Conservation (phyloP, 2,329 filamentous ascomycete genomes). For the Coniella vitis region DNA sequence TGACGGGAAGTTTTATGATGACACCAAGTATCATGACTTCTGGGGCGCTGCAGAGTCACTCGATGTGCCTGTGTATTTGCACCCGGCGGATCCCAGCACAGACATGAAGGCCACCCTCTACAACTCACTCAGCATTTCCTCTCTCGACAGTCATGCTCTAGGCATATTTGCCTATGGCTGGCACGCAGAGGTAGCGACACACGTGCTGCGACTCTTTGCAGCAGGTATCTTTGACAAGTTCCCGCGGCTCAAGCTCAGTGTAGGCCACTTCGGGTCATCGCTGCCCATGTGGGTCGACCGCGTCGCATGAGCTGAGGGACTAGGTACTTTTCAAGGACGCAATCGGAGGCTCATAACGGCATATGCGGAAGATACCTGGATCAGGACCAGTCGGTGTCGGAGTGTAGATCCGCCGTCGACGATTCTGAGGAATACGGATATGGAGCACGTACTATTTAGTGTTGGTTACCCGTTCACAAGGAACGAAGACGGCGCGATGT, state of each 20-base stretch:
- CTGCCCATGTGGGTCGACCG: neutral
- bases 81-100: conserved; percentile 30
- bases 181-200: neutral
- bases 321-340: neutral
- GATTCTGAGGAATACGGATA: neutral
- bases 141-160: neutral
- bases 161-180: neutral
- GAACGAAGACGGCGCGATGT: neutral
- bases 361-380: neutral
- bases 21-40: conserved; percentile 33
- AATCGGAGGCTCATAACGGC: neutral
- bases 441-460: conserved; percentile 3
- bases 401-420: neutral
- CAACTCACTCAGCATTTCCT: neutral
- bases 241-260: neutral
- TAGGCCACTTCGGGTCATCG: neutral
- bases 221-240: neutral
- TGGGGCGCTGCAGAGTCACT: conserved; percentile 32
- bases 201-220: conserved; percentile 1
- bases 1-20: conserved; percentile 36
- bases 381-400: neutral
- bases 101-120: neutral
- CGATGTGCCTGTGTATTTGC: conserved; percentile 36
- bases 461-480: conserved; percentile 1
- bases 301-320: neutral